phyloP scores from a whole-genome alignment of 352 stramenopile species.

The Phytophthora sp. region DNA sequence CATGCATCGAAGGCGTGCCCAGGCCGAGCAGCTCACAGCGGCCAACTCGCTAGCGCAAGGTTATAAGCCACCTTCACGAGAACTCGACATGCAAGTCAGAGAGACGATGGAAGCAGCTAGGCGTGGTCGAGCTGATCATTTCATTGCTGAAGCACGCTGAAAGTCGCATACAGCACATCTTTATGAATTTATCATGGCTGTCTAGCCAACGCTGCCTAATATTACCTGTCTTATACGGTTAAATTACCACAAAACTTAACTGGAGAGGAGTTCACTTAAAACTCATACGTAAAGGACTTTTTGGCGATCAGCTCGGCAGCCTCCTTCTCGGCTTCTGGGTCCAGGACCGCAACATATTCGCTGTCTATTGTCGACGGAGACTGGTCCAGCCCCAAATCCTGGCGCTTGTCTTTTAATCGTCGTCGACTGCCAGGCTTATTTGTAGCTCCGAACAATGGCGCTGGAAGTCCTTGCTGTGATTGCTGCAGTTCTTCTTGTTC shows the following conservation, averaged over 20 bases:
- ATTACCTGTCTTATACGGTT: slow-evolving; percentile 19
- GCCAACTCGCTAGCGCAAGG: slow-evolving; percentile 41
- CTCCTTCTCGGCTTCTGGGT: slow-evolving; percentile 35
- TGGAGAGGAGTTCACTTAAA: slow-evolving; percentile 21
- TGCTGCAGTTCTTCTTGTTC: slow-evolving; percentile 5
- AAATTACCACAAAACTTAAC: slow-evolving; percentile 14
- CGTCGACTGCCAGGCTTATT: slow-evolving; percentile 31
- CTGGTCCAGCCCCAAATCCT: slow-evolving; percentile 30
- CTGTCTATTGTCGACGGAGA: slow-evolving; percentile 43
- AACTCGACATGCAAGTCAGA: slow-evolving; percentile 35
- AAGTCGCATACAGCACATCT: slow-evolving; percentile 1
- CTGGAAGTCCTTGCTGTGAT: slow-evolving; percentile 13
- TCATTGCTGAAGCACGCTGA: slow-evolving; percentile 28
- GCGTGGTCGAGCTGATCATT: slow-evolving; percentile 38
- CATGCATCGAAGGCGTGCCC: slow-evolving; percentile 36
- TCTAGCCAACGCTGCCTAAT: background rate
- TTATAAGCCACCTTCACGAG: slow-evolving; percentile 25
- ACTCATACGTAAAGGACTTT: slow-evolving; percentile 58
- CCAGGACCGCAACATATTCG: slow-evolving; percentile 44
- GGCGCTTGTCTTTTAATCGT: slow-evolving; percentile 27
- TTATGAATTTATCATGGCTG: background rate
- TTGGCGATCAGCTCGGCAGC: slow-evolving; percentile 37
- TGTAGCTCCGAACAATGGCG: slow-evolving; percentile 15
- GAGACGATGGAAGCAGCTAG: slow-evolving; percentile 32
- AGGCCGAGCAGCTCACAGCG: slow-evolving; percentile 35